Base-by-base conservation (phyloP, 2,329 filamentous ascomycete genomes). In the Claviceps monticola region DNA sequence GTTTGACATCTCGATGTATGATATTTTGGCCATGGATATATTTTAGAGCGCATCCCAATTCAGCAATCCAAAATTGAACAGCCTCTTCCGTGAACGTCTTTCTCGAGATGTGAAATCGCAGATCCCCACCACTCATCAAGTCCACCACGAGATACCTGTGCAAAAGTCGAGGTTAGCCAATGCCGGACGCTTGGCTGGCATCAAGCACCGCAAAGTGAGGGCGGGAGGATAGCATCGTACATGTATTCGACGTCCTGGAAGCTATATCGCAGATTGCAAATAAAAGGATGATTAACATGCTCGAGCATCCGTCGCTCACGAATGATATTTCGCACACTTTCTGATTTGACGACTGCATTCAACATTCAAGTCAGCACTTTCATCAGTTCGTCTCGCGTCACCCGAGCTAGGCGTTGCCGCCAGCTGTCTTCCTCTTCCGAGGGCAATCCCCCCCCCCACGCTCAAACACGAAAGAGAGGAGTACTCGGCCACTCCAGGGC, bases 211-310 rank as follows among this genome's bases (percentile, higher is more conserved):
- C n/a, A 11, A 19, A 46, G 21, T 3, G 23, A 26, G 17, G 16
- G 2, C 26, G 23, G 17, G 19, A n/a, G 37, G 26, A n/a, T 23
- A 14, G 26, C 49, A 54, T 68, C 86, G 63, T 75, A 95, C 88
- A 98, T 85, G 71, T 98, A 98, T 69, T 98, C 93, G 61, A 97
- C 89, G 69, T 98, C 93, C 71, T 98, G 93, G 66, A 98, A 98
- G 71, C 90, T 96, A 72, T 97, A 98, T 62, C 93, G 86, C 74
- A 98, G 74, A 69, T 98, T 98, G 74, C 91, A 97, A 60, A 98
- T 86, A 68, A 97, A 98, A 26, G 91, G 89, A 64, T 98, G 93
- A 66, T 95, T 96, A 61, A 98, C 79, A 67, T 97, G 89, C 71
- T 98, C 90, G 64, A 98, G 80, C 93, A 98, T 98, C 65, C 91